Evolutionary conservation across 2,329 filamentous ascomycete species (phyloP).

Genomic region (Thelonectria rubi): DNA sequence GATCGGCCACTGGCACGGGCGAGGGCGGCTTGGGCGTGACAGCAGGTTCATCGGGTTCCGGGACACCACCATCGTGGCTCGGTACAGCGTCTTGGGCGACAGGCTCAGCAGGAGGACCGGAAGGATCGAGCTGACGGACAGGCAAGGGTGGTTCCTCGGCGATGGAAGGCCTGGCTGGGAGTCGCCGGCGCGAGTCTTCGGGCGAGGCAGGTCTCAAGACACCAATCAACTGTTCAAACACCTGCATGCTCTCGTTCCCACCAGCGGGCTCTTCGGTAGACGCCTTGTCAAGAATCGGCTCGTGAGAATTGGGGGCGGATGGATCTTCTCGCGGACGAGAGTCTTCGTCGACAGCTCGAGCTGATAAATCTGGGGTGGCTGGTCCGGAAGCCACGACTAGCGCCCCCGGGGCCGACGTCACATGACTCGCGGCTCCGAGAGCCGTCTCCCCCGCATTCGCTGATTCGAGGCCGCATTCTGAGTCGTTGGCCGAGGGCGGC

Average conservation of each 20-base stretch:
- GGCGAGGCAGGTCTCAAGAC: slow-evolving; percentile 3
- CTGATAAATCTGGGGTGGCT: slow-evolving; percentile 11
- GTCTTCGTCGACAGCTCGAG: neutral
- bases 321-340: slow-evolving; percentile 16
- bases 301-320: slow-evolving; percentile 3
- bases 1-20: neutral
- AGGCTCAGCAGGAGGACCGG: neutral
- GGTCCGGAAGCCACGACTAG: slow-evolving; percentile 8
- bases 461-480: neutral
- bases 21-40: neutral
- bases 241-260: neutral
- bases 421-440: neutral
- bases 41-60: neutral
- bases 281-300: neutral
- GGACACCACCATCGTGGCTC: neutral
- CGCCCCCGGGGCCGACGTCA: neutral
- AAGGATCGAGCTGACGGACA: neutral
- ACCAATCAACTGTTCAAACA: neutral
- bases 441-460: neutral
- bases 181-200: neutral
- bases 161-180: neutral
- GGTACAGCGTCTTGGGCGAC: neutral
- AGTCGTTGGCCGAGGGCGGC: neutral
- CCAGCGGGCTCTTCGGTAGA: neutral
- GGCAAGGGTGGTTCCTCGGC: neutral